These are phyloP conservation scores for Globisporangium takayamanum DNA, from an alignment of 352 stramenopile species.

Conservation along the genomic window DNA sequence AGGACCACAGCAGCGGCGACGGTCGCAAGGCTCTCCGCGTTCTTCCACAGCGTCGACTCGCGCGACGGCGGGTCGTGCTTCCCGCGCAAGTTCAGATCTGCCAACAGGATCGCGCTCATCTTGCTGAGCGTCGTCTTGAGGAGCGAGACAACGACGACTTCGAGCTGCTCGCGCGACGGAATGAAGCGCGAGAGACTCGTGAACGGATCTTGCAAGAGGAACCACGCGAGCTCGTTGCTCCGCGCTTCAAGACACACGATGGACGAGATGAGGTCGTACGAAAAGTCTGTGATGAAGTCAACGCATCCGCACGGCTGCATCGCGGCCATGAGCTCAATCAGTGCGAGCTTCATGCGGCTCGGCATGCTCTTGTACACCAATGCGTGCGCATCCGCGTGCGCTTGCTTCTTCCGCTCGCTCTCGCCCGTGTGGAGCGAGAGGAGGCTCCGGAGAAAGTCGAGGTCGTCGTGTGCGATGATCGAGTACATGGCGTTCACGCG, in stretches of 20 bases:
- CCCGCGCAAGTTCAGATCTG: constrained; percentile 57
- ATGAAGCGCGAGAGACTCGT: constrained; percentile 65
- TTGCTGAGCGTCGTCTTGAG: constrained; percentile 71
- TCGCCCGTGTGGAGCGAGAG: constrained; percentile 42
- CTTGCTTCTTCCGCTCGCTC: constrained; percentile 63
- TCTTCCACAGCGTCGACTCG: constrained; percentile 73
- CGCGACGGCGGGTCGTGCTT: constrained; percentile 58
- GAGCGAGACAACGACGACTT: constrained; percentile 65
- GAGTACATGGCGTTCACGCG: constrained; percentile 69
- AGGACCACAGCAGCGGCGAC: constrained; percentile 68
- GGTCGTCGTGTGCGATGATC: constrained; percentile 55
- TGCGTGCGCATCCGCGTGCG: constrained; percentile 38
- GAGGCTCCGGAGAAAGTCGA: constrained; percentile 59
- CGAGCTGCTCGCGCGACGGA: constrained; percentile 45
- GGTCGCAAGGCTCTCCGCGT: constrained; percentile 70
- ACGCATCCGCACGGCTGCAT: constrained; percentile 50
- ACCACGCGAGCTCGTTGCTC: constrained; percentile 78
- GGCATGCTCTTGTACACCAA: constrained; percentile 63
- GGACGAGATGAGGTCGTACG: constrained; percentile 78
- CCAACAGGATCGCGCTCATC: constrained; percentile 69
- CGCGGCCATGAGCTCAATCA: constrained; percentile 62
- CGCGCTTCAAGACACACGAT: constrained; percentile 77
- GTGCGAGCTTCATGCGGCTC: constrained; percentile 58
- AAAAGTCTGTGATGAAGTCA: constrained; percentile 63
- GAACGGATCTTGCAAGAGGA: constrained; percentile 74